phyloP scores from a whole-genome alignment of 441 rosid species.

The Jatropha podagrica region DNA sequence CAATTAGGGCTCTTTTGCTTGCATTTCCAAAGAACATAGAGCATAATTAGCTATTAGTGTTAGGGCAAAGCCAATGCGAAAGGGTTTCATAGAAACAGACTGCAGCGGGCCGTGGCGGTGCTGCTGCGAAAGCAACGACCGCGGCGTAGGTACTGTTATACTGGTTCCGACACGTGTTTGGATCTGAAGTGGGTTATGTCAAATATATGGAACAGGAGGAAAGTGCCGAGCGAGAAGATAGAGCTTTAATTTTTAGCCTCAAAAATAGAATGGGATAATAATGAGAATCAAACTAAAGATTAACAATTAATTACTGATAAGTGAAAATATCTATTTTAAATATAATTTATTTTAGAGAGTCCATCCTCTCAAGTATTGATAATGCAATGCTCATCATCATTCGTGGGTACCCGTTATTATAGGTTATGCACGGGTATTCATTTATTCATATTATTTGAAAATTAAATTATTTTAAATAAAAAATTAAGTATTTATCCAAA shows the following conservation, averaged over 20 bases:
- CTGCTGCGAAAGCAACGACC: background rate
- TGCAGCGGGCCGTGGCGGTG: background rate
- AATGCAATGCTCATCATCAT: too few species aligned
- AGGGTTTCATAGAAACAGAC: background rate
- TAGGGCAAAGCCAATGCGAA: background rate
- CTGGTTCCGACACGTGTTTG: background rate
- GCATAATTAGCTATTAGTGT: background rate
- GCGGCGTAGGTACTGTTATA: background rate
- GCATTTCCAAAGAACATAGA: background rate
- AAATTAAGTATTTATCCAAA: too few species aligned
- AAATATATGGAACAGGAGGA: background rate
- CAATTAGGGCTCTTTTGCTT: background rate
- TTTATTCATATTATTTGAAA: too few species aligned
- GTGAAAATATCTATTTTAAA: too few species aligned
- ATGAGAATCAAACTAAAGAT: background rate
- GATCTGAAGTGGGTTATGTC: background rate
- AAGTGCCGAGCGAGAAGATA: background rate
- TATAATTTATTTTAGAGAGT: too few species aligned
- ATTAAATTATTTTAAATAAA: too few species aligned
- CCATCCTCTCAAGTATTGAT: too few species aligned
- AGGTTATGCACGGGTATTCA: too few species aligned
- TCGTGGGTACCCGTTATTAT: too few species aligned
- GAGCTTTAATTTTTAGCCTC: constrained; percentile 1
- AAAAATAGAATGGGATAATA: background rate
- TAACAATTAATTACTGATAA: too few species aligned